A percentile compares a stretch with the other conserved stretches of the same genome.
These are phyloP conservation scores for Gremmenia infestans DNA, from an alignment of 2,329 filamentous ascomycete species.

Conservation along the genomic window DNA sequence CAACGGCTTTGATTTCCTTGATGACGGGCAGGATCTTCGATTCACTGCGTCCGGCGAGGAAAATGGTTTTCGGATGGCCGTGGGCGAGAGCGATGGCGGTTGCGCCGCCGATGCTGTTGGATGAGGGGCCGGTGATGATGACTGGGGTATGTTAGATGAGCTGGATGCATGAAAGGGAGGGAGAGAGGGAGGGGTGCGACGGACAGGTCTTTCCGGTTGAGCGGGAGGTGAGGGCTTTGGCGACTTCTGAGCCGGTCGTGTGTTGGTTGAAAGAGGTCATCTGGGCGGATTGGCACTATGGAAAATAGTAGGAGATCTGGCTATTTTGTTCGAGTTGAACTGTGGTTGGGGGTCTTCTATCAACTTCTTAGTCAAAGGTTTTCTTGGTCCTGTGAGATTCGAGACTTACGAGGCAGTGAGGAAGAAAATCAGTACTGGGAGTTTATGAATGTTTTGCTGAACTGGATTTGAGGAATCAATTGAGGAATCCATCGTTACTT, in stretches of 20 bases:
- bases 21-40: background rate
- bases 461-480: no score
- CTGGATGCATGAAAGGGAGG: background rate
- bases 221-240: background rate
- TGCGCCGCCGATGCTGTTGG: constrained; percentile 3
- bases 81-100: constrained; percentile 18
- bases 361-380: background rate
- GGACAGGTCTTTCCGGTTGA: background rate
- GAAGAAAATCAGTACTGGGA: no score
- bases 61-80: constrained; percentile 9
- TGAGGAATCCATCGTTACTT: no score
- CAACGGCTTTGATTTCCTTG: background rate
- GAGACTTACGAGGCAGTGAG: no score
- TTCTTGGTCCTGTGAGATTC: no score
- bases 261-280: background rate
- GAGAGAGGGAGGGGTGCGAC: background rate
- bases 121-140: constrained; percentile 5
- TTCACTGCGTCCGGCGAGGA: constrained; percentile 9
- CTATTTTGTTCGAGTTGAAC: background rate
- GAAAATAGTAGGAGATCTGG: background rate
- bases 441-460: no score
- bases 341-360: background rate
- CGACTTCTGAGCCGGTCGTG: background rate
- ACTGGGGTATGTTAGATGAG: background rate
- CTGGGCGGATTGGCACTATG: background rate